phyloP scores from a whole-genome alignment of 176 grass and related monocot species.

The Luzula sylvatica region DNA sequence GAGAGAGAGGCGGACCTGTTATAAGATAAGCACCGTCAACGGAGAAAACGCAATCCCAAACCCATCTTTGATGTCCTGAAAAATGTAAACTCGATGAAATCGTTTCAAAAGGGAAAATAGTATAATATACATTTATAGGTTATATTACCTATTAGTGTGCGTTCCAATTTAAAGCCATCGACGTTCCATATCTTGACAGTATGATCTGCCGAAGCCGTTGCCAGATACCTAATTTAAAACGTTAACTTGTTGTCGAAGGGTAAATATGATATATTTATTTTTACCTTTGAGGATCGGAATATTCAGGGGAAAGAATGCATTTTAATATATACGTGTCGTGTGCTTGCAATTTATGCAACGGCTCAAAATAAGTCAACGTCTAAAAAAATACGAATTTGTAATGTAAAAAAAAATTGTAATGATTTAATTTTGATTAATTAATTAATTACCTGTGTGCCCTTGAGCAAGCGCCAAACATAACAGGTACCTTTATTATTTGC shows the following conservation, averaged over 20 bases:
- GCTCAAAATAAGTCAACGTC: constrained; percentile 67
- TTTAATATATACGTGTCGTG: constrained; percentile 84
- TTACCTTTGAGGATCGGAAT: constrained; percentile 79
- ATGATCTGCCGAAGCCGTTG: constrained; percentile 77
- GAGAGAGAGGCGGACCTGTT: constrained; percentile 32
- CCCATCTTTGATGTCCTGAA: constrained; percentile 82
- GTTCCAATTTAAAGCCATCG: constrained; percentile 91
- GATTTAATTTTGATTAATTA: constrained; percentile 10
- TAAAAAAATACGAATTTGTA: too few relatives aligned
- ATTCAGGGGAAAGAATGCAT: constrained; percentile 87
- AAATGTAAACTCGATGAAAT: background rate
- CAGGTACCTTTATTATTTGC: constrained; percentile 92
- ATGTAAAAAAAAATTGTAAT: constrained; percentile 3
- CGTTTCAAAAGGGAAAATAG: background rate
- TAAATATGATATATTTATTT: background rate
- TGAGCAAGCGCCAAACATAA: constrained; percentile 79
- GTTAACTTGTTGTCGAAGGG: background rate
- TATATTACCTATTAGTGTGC: constrained; percentile 54
- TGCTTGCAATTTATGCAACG: constrained; percentile 81
- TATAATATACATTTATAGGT: background rate
- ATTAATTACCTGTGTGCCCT: constrained; percentile 47
- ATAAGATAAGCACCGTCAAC: constrained; percentile 88
- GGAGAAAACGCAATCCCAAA: constrained; percentile 93
- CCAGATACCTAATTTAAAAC: constrained; percentile 72
- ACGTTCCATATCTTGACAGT: constrained; percentile 98